A percentile compares a stretch with the other conserved stretches of the same genome.
Conservation (phyloP, 1,284 basidiomycete species). For the Fomitopsis betulina region DNA sequence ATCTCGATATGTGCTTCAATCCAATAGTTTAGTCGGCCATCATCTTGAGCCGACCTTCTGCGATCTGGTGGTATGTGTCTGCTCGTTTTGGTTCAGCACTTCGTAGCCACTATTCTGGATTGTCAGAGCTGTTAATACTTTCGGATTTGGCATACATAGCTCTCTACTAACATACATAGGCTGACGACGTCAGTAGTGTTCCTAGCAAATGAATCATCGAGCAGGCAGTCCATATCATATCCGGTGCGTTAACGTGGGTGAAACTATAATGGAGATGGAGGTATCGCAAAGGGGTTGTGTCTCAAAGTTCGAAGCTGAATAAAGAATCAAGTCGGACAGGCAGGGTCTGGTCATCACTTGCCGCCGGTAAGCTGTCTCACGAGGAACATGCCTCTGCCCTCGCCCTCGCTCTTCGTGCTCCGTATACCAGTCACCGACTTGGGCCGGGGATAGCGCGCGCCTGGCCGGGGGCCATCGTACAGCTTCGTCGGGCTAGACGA, state of each 20-base stretch:
- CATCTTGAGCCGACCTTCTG: not conserved
- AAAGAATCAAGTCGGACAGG: conserved; percentile 6
- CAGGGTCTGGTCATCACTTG: conserved; percentile 11
- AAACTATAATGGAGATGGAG: not conserved
- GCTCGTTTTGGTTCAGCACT: too few relatives aligned
- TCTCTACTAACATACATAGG: not conserved
- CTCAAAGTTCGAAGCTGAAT: conserved; percentile 18
- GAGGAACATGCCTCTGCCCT: conserved; percentile 39
- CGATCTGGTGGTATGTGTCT: not conserved
- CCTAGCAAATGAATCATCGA: not conserved
- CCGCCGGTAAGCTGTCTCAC: conserved; percentile 64
- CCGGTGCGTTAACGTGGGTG: not conserved
- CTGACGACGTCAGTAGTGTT: not conserved
- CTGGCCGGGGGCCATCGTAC: conserved; percentile 26
- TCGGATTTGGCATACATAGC: not conserved
- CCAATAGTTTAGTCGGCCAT: too few relatives aligned
- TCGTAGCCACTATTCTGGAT: not conserved
- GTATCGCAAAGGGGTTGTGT: conserved; percentile 1
- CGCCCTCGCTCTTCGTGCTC: conserved; percentile 25
- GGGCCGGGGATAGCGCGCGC: conserved; percentile 26
- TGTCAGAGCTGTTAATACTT: not conserved
- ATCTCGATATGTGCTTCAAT: too few relatives aligned
- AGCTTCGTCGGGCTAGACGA: conserved; percentile 32
- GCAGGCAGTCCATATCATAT: not conserved
- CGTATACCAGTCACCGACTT: conserved; percentile 33